Percentiles rank a stretch among this genome's conserved stretches.
Evolutionary conservation across 2,329 filamentous ascomycete genomes (phyloP).

Genomic region (Neofusicoccum kwambonambiense): DNA sequence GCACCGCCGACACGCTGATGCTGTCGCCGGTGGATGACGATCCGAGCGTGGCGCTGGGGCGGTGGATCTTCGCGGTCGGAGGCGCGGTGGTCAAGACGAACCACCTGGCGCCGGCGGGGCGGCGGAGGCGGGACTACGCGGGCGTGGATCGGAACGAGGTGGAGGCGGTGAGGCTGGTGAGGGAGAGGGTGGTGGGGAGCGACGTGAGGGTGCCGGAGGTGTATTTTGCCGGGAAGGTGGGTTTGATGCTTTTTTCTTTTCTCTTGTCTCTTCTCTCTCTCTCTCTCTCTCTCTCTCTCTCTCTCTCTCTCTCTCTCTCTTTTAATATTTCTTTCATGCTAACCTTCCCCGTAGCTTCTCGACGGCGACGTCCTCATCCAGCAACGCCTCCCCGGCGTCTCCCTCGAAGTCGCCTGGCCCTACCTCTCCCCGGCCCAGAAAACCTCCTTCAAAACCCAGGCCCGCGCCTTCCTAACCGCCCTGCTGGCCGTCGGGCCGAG

Average conservation of each 20-base stretch:
- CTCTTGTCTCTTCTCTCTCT: neutral
- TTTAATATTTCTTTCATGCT: rapidly evolving
- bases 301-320: neutral
- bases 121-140: conserved; percentile 34
- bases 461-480: conserved; percentile 22
- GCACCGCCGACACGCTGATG: conserved; percentile 16
- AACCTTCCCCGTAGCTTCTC: conserved; percentile 19
- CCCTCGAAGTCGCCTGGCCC: conserved; percentile 37
- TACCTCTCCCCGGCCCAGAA: conserved; percentile 37
- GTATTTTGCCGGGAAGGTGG: neutral
- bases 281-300: neutral
- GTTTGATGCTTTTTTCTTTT: neutral
- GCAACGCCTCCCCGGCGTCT: conserved; percentile 40
- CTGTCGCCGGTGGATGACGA: conserved; percentile 5
- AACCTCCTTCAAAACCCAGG: conserved; percentile 37
- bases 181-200: conserved; percentile 24
- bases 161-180: conserved; percentile 35
- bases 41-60: conserved; percentile 9
- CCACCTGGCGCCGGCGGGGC: conserved; percentile 17
- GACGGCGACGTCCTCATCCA: conserved; percentile 39
- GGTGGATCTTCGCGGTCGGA: conserved; percentile 21
- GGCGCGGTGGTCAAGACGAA: conserved; percentile 20
- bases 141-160: conserved; percentile 45
- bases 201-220: conserved; percentile 31
- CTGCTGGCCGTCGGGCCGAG: neutral